Percentiles rank a stretch among this genome's conserved stretches.
phyloP scores from a whole-genome alignment of 371 early-diverging fungal species.

The Furculomyces boomerangus region DNA sequence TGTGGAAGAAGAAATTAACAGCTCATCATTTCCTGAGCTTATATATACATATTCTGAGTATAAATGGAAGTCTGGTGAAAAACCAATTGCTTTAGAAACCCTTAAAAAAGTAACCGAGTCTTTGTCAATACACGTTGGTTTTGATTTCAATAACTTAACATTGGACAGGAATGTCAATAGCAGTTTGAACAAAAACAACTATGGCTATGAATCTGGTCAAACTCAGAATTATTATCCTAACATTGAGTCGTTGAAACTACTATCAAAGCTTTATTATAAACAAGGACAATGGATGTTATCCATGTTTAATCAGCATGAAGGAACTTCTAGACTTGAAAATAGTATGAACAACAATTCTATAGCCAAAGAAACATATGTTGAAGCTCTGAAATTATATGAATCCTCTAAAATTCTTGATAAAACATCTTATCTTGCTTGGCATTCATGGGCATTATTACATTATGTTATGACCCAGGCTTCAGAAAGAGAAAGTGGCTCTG shows the following conservation, averaged over 20 bases:
- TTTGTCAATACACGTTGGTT: slow-evolving; percentile 13
- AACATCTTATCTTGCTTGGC: slow-evolving; percentile 97
- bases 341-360: neutral
- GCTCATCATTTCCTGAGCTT: slow-evolving; percentile 25
- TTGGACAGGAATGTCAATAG: neutral
- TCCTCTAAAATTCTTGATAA: slow-evolving; percentile 82
- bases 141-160: slow-evolving; percentile 7
- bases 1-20: slow-evolving; percentile 10
- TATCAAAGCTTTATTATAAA: neutral
- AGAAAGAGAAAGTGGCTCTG: slow-evolving; percentile 33
- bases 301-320: neutral
- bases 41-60: slow-evolving; percentile 90
- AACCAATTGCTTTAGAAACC: slow-evolving; percentile 27
- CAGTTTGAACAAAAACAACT: neutral
- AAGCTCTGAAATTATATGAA: slow-evolving; percentile 46
- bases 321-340: neutral
- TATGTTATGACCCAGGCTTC: slow-evolving; percentile 71
- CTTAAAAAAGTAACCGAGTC: slow-evolving; percentile 33
- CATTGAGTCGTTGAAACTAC: neutral
- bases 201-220: too few relatives aligned
- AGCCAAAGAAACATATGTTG: slow-evolving; percentile 6
- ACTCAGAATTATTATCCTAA: neutral
- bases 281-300: neutral
- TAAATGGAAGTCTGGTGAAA: slow-evolving; percentile 70
- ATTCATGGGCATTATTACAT: slow-evolving; percentile 91